Conservation (phyloP, 768 basidiomycete species). For the Boletus subcaerulescens region DNA sequence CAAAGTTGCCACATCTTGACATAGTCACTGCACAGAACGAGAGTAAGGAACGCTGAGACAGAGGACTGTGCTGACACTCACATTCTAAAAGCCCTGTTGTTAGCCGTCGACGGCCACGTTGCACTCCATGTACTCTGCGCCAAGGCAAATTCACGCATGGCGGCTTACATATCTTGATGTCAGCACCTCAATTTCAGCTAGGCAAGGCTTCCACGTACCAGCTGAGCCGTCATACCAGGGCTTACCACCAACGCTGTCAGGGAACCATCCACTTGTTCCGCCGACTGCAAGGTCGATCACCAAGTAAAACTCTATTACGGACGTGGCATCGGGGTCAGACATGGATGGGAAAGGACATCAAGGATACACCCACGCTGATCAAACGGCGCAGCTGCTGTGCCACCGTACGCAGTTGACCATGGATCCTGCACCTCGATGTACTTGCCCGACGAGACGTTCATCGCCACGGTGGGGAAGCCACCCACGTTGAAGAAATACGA, state of each 20-base stretch:
- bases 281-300: slow-evolving; percentile 80
- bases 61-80: slow-evolving; percentile 22
- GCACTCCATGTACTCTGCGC: slow-evolving; percentile 65
- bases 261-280: slow-evolving; percentile 61
- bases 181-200: slow-evolving; percentile 18
- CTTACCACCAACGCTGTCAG: slow-evolving; percentile 49
- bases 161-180: slow-evolving; percentile 31
- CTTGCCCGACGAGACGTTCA: slow-evolving; percentile 37
- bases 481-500: slow-evolving; percentile 52
- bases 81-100: slow-evolving; percentile 69
- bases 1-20: slow-evolving; percentile 36
- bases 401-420: slow-evolving; percentile 44
- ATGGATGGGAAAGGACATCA: neutral
- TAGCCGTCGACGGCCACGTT: slow-evolving; percentile 67
- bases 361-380: slow-evolving; percentile 30
- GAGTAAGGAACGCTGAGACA: neutral
- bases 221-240: slow-evolving; percentile 60
- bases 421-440: slow-evolving; percentile 45
- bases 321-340: slow-evolving; percentile 3
- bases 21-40: slow-evolving; percentile 21
- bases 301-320: slow-evolving; percentile 67
- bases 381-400: slow-evolving; percentile 44
- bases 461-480: slow-evolving; percentile 48
- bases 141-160: slow-evolving; percentile 67
- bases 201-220: slow-evolving; percentile 36